Evolutionary conservation across 305 asterid genomes (phyloP), one percentile per base, ranked within the genome.

Genomic region (Rubia tinctorum): DNA sequence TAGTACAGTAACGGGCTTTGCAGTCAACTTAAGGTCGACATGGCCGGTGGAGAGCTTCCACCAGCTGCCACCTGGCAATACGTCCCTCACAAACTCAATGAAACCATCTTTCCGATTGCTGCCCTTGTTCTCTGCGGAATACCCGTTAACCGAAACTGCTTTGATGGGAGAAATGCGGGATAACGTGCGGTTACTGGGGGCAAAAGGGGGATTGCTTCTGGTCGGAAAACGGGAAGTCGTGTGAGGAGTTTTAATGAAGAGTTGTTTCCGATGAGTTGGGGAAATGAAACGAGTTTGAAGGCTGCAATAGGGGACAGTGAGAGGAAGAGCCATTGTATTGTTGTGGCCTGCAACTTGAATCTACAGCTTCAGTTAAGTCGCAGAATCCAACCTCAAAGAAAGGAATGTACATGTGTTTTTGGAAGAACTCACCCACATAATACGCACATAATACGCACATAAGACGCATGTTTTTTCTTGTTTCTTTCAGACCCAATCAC

Each of bases 1-100:
- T 0, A 84, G 49, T 49, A 95, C 95, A 66, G 98, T 95, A 30
- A 90, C 96, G 59, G 99, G 98, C 82, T 90, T 88, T 23, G 98
- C 90, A 14, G 81, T 71, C 69, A 81, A 34, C n/a, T 72, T 88
- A 71, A 78, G 84, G 18, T 79, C 91, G 23, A 83, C 76, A 70
- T 77, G 88, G 59, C 86, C 97, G 18, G 75, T 61, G 13, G 96
- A 82, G 58, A 94, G 88, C 82, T 84, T 82, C 99, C 98, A 92
- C 98, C 98, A 95, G 39, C 83, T 86, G 61, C 99, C 99, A 56
- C 97, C 98, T 13, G 98, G 96, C 68, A 89, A 76, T 44, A 86
- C 6, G 34, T 78, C 82, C 76, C 84, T 77, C 58, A 79, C 78
- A 45, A 84, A 79, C 53, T 80, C 75, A 66, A 86, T 77, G 92